Evolutionary conservation across 202 grass and related monocot species (phyloP).

Genomic region (Panicum virgatum): DNA sequence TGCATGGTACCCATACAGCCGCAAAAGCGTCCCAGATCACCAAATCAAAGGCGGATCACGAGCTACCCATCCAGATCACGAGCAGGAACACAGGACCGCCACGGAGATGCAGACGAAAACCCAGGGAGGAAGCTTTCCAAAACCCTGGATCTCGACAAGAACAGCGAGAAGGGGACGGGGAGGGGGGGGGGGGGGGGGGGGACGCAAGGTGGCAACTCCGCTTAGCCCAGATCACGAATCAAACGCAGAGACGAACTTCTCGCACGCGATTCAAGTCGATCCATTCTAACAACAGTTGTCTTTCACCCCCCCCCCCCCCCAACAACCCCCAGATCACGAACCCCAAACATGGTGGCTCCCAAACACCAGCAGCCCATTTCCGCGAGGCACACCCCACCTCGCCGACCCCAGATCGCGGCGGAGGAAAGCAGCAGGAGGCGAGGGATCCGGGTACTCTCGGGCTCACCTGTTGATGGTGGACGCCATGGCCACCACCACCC

Average conservation of each 20-base stretch:
- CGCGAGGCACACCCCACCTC: background rate
- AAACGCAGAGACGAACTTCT: background rate
- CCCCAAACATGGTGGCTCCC: slow-evolving; percentile 40
- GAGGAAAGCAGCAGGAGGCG: background rate
- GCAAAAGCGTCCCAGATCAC: slow-evolving; percentile 14
- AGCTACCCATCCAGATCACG: slow-evolving; percentile 14
- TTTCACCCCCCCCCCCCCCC: too few relatives aligned
- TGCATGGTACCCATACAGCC: background rate
- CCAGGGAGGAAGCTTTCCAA: background rate
- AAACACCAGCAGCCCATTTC: background rate
- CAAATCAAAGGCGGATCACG: slow-evolving; percentile 9
- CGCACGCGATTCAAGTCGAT: slow-evolving; percentile 20
- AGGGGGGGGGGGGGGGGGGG: too few relatives aligned
- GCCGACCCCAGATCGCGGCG: slow-evolving; percentile 2
- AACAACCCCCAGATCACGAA: slow-evolving; percentile 33
- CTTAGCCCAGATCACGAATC: background rate
- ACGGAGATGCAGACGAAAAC: background rate
- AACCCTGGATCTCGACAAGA: slow-evolving; percentile 29
- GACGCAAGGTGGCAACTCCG: background rate
- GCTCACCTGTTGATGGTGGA: slow-evolving; percentile 60
- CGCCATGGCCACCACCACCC: slow-evolving; percentile 53
- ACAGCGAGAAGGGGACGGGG: background rate
- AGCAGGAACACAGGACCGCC: background rate
- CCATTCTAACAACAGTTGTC: background rate
- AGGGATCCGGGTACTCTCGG: slow-evolving; percentile 12